Base-by-base conservation (phyloP, 202 grass and related monocot species). In the Eragrostis tef region DNA sequence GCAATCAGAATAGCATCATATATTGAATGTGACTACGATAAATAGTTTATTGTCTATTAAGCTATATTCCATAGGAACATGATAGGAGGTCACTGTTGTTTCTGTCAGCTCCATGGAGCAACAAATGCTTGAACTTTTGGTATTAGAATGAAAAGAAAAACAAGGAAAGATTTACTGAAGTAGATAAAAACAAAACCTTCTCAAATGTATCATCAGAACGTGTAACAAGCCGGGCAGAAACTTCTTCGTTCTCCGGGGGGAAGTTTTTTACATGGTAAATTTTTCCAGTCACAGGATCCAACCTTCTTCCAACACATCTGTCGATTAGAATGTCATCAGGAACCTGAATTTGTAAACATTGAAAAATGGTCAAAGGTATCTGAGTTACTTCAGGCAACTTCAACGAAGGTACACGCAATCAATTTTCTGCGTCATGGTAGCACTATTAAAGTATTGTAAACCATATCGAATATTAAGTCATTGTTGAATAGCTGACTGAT, bases 301-400 rank as follows among this genome's bases (percentile, higher is more conserved):
- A 31, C 84, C 90, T 89, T 90, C 94, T 98, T 87, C 94, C 94
- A 74, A 98, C 84, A 84, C 92, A 94, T 94, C 94, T 92, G 81
- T 94, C 88, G 43, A 91, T 94, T 84, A 94, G 79, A 87, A 88
- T 88, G 57, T 93, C 94, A 88, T 94, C 94, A 79, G 90, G 94
- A 77, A 98, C 94, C 94, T 98, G 86, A 87, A 86, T 90, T 90
- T 70, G 79, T 66, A n/a, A 54, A 57, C 62, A 74, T 22, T 57
- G 46, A 24, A 31, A 31, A 43, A 44, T 71, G 51, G 47, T 85
- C 44, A 72, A 74, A 76, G 39, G 22, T 46, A 56, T 44, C 29
- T 63, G 12, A 31, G 15, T 63, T 31, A 15, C 4, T 1, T 63
- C 57, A 31, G 22, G 49, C 3, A 51, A 5, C 49, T 17, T 14